Percentiles rank a stretch among this genome's conserved stretches.
Evolutionary conservation across 352 stramenopile genomes (phyloP).

Genomic region (Globisporangium cederbergense): DNA sequence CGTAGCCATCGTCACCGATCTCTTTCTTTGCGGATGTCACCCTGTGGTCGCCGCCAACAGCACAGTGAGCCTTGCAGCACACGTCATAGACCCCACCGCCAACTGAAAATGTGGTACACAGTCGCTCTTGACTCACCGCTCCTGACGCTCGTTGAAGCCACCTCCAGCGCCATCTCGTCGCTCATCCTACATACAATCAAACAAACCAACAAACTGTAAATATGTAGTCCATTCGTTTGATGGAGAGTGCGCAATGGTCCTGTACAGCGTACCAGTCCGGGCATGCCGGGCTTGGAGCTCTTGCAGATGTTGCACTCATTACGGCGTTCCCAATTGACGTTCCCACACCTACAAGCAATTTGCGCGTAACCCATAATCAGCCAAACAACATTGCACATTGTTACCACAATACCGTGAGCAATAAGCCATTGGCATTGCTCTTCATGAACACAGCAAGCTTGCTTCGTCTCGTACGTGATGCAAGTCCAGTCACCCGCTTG

Average conservation of each 20-base stretch:
- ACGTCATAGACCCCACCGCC: background rate
- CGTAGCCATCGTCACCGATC: slow-evolving; percentile 83
- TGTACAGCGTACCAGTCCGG: slow-evolving; percentile 37
- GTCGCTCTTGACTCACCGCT: slow-evolving; percentile 40
- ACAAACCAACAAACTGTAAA: background rate
- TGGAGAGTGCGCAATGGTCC: background rate
- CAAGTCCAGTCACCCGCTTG: slow-evolving; percentile 80
- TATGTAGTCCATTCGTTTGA: background rate
- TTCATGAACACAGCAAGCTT: background rate
- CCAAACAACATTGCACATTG: background rate
- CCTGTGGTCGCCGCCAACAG: slow-evolving; percentile 18
- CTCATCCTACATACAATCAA: slow-evolving; percentile 45
- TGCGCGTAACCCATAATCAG: background rate
- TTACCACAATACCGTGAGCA: background rate
- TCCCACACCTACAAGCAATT: slow-evolving; percentile 55
- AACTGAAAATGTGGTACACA: background rate
- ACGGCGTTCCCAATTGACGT: slow-evolving; percentile 85
- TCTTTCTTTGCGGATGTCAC: slow-evolving; percentile 74
- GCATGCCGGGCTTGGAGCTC: slow-evolving; percentile 65
- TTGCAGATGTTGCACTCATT: slow-evolving; percentile 89
- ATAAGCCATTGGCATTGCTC: background rate
- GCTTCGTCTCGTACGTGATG: slow-evolving; percentile 45
- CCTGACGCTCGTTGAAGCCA: slow-evolving; percentile 82
- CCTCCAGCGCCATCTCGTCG: slow-evolving; percentile 72
- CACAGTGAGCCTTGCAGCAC: background rate